Percentiles rank a stretch among this genome's conserved stretches.
These are phyloP conservation scores for Phytophthora capsici DNA, from an alignment of 352 stramenopile species.

Conservation along the genomic window DNA sequence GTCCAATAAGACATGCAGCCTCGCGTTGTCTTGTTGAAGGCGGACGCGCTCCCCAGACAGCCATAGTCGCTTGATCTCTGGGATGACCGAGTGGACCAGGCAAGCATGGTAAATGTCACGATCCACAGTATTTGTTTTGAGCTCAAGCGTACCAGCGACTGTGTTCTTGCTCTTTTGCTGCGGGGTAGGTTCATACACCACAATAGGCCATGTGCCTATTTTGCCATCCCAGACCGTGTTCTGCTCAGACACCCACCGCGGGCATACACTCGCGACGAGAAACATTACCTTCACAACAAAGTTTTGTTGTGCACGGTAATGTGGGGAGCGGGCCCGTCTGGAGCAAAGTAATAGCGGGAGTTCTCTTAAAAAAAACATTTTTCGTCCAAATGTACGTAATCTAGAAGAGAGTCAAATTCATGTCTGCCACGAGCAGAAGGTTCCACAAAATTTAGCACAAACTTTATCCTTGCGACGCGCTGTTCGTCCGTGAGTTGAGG, in stretches of 20 bases:
- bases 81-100: constrained; percentile 26
- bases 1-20: constrained; percentile 6
- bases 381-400: not conserved
- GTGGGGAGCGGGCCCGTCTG: not conserved
- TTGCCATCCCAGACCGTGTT: constrained; percentile 18
- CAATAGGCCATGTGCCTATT: constrained; percentile 25
- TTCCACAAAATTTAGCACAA: not conserved
- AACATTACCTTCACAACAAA: constrained; percentile 29
- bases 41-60: not conserved
- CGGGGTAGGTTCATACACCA: constrained; percentile 11
- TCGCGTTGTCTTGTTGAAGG: constrained; percentile 26
- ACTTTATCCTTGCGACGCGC: not conserved
- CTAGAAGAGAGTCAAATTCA: not conserved
- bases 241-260: constrained; percentile 1
- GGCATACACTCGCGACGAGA: constrained; percentile 12
- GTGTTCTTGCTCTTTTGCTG: constrained; percentile 27
- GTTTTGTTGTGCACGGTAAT: constrained; percentile 8
- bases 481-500: not conserved
- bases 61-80: constrained; percentile 17
- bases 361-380: not conserved
- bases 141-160: constrained; percentile 18
- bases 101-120: constrained; percentile 16
- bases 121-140: constrained; percentile 29
- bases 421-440: not conserved
- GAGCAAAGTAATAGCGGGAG: constrained; percentile 2